Base-by-base conservation (phyloP, 2,329 filamentous ascomycete species). In the Pseudopithomyces chartarum region DNA sequence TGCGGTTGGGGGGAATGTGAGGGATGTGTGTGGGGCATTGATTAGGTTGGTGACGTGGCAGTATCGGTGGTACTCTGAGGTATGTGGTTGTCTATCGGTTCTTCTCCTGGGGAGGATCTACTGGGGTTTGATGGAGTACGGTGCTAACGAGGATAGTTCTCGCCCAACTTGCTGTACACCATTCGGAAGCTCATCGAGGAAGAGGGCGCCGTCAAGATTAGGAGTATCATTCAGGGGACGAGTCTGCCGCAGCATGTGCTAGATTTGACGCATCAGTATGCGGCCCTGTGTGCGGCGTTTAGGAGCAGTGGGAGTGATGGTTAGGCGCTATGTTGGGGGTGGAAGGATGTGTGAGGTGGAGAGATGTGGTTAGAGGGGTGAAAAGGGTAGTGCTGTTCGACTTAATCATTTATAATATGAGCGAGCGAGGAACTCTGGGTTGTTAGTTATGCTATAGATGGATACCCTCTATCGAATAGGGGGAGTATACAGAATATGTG, bases 51-150 rank as follows among this genome's bases (percentile, higher is more conserved):
- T 98, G 33, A 95, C 94, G 12, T 99, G 95, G 95, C 95, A 99
- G 79, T 99, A 97, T 79, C 85, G 95, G 65, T 99, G 95, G 95
- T 99, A 99, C 80, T 97, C 93, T 55, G 95, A 99, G 85, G 87
- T 89, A 65, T 20, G 64, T 60, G 6, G 2, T 7, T 40, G 19
- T n/a, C 29, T 15, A 13, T 5, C 17, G 15, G 8, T 17, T 4
- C 36, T 6, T 48, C 12, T 2, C 32, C 5, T 13, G n/a, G 13
- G 19, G 5, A 19, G 22, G 13, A 32, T 22, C 22, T 44, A n/a
- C 17, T 17, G 38, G n/a, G 38, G 15, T 29, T 4, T 8, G 8
- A 29, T 4, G 17, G 13, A 38, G 6, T 17, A 43, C 19, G 7
- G 17, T 32, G 20, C 54, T 52, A 47, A 45, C 61, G 61, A 54